A percentile compares a stretch with the other conserved stretches of the same genome.
Evolutionary conservation across 371 early-diverging fungal species (phyloP).

Genomic region (Capniomyces stellatus): DNA sequence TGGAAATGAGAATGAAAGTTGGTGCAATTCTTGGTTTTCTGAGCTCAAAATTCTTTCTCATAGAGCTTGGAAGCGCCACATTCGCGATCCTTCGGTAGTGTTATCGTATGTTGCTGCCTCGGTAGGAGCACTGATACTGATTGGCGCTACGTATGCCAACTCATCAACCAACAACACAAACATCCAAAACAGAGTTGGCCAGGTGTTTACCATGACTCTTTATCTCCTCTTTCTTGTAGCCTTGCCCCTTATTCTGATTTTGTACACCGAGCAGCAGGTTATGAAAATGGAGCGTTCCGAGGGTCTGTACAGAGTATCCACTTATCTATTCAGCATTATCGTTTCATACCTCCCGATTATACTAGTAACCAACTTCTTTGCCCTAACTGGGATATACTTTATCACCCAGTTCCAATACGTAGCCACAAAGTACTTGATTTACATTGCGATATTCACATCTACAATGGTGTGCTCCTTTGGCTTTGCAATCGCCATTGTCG

Average conservation of each 20-base stretch:
- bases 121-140: conserved; percentile 5
- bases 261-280: conserved; percentile 16
- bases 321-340: conserved; percentile 18
- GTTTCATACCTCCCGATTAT: conserved; percentile 17
- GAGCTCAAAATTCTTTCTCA: conserved; percentile 12
- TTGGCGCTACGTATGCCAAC: conserved; percentile 13
- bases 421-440: conserved; percentile 2
- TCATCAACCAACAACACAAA: conserved; percentile 7
- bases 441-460: conserved; percentile 11
- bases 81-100: conserved; percentile 12
- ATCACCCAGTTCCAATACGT: conserved; percentile 20
- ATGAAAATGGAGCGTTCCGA: conserved; percentile 20
- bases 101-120: conserved; percentile 5
- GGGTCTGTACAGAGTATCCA: conserved; percentile 18
- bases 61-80: conserved; percentile 12
- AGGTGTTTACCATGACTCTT: conserved; percentile 23
- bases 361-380: conserved; percentile 15
- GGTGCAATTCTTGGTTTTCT: conserved; percentile 5
- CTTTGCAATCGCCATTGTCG: conserved; percentile 15
- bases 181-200: conserved; percentile 25
- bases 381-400: conserved; percentile 17
- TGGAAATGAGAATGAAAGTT: not conserved
- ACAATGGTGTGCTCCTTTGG: conserved; percentile 15
- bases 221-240: conserved; percentile 14
- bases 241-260: conserved; percentile 16